Base-by-base conservation (phyloP, 176 grass and related monocot species). In the Panicum miliaceum region DNA sequence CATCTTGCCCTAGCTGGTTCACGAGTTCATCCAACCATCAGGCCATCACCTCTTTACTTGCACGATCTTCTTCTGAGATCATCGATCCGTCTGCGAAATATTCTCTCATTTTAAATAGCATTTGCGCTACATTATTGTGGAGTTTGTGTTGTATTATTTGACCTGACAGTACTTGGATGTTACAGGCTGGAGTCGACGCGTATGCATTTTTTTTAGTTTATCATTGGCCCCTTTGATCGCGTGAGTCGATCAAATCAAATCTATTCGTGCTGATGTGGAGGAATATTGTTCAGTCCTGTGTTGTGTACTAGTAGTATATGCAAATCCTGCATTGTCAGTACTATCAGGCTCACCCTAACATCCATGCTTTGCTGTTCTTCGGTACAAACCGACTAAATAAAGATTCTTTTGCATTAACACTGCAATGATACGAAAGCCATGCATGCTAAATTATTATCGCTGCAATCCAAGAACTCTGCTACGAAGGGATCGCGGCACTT, bases 141-240 rank as follows among this genome's bases (percentile, higher is more conserved):
- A 53, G 82, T 37, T 53, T 62, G 69, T n/a, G 59, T 52, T 76
- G 82, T 81, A 81, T 85, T 79, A 69, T 87, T 86, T 90, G 75
- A 86, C 75, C 80, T 80, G 50, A 78, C 67, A 45, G 80, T 56
- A 50, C 70, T 26, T 78, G 40, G 66, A 67, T 80, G 75, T 15
- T 15, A 60, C 80, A 84, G 68, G 84, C 80, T 87, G 84, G 79
- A 87, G 66, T 14, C 62, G 59, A 83, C 71, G 63, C 48, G 15
- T 22, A 56, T 26, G n/a, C 41, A 9, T 59, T 75, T 40, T 22
- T 41, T n/a, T 13, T 19, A 47, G 19, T 82, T 29, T 68, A 47
- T 82, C 70, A 56, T n/a, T 36, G 29, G 47, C 12, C 27, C 6
- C 2, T 42, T 70, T 68, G 62, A 60, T 82, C 18, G 53, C 41